These are phyloP conservation scores for Xylaria palmicola DNA, from an alignment of 495 filamentous ascomycete genomes.

Conservation along the genomic window DNA sequence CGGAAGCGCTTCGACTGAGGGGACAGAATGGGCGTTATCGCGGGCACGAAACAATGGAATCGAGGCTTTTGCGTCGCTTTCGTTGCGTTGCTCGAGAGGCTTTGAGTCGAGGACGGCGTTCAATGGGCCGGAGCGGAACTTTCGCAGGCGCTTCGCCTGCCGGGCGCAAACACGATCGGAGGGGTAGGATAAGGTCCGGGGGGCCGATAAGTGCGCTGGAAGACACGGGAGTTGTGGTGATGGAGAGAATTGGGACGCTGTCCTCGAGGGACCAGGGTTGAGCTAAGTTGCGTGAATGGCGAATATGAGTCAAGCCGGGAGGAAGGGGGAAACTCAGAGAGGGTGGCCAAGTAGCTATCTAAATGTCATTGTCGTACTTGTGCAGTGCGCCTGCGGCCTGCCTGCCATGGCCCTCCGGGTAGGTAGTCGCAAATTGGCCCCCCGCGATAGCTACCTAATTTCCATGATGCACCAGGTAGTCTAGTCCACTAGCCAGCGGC, in stretches of 20 bases:
- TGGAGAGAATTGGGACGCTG: not conserved
- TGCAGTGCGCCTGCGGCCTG: no score
- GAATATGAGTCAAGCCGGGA: not conserved
- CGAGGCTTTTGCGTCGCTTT: not conserved
- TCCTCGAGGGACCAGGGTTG: not conserved
- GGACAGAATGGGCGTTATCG: not conserved
- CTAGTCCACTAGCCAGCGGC: not conserved
- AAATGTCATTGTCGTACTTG: no score
- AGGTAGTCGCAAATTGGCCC: not conserved
- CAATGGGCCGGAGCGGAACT: not conserved
- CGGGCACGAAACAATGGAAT: not conserved
- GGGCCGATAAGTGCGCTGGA: not conserved
- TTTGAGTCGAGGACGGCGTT: not conserved
- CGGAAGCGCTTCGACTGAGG: slow-evolving; percentile 35
- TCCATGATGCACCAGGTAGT: not conserved
- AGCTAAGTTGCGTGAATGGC: not conserved
- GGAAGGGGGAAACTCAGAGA: not conserved
- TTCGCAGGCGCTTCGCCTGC: not conserved
- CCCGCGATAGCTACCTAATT: not conserved
- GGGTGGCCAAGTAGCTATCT: not conserved
- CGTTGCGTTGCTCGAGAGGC: not conserved
- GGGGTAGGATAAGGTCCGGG: not conserved
- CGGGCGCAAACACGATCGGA: not conserved
- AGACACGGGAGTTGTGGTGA: not conserved
- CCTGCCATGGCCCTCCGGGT: no score